These are phyloP conservation scores for Parastagonospora nodorum DNA, from an alignment of 2,329 filamentous ascomycete genomes.

Conservation along the genomic window DNA sequence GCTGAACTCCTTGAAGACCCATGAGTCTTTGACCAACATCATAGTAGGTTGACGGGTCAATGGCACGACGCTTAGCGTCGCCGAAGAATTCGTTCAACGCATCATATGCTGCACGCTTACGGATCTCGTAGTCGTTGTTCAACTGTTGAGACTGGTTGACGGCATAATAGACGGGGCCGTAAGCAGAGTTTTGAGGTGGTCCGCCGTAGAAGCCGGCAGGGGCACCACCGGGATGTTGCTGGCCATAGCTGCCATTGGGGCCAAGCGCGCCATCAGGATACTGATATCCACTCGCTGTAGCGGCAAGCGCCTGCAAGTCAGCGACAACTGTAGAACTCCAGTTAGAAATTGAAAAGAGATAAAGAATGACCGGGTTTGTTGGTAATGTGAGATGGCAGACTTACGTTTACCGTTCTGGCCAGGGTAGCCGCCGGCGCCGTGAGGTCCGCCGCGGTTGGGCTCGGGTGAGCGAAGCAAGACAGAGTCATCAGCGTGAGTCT, in stretches of 20 bases:
- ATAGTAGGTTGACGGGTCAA: slow-evolving; percentile 87
- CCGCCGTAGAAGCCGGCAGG: slow-evolving; percentile 59
- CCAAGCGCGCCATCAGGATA: slow-evolving; percentile 51
- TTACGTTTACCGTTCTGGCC: slow-evolving; percentile 48
- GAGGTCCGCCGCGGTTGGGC: slow-evolving; percentile 55
- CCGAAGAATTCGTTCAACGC: slow-evolving; percentile 93
- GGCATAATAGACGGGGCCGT: slow-evolving; percentile 79
- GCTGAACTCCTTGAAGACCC: slow-evolving; percentile 72
- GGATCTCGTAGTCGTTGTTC: slow-evolving; percentile 70
- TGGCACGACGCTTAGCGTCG: slow-evolving; percentile 86
- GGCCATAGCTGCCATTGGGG: slow-evolving; percentile 45
- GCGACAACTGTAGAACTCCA: slow-evolving; percentile 45
- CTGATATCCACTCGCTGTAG: slow-evolving; percentile 54
- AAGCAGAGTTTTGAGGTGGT: slow-evolving; percentile 60
- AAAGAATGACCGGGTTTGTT: slow-evolving; percentile 4
- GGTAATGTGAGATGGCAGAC: slow-evolving; percentile 19
- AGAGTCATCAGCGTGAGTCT: slow-evolving; percentile 96
- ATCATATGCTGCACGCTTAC: slow-evolving; percentile 81
- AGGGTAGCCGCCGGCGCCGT: slow-evolving; percentile 43
- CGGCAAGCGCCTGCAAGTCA: slow-evolving; percentile 56
- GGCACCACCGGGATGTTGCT: slow-evolving; percentile 59
- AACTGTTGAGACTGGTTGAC: slow-evolving; percentile 69
- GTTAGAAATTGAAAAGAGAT: slow-evolving; percentile 42
- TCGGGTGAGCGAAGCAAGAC: slow-evolving; percentile 71
- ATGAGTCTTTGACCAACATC: slow-evolving; percentile 89